These are phyloP conservation scores for Cadophora sp. DNA, from an alignment of 2,329 filamentous ascomycete genomes.

Conservation along the genomic window DNA sequence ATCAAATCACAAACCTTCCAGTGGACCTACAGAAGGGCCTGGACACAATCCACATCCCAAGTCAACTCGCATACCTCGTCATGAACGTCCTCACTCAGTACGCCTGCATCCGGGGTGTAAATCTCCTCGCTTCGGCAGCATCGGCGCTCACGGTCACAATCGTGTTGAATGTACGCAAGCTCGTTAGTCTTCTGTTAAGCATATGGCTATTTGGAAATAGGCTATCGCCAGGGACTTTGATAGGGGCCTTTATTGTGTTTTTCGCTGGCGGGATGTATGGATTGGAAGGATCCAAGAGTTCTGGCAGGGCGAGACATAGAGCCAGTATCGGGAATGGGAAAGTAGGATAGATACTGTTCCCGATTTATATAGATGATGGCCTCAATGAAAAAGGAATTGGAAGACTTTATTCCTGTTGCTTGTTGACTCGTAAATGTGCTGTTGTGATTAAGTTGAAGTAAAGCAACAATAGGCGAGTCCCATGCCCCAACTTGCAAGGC, in stretches of 20 bases:
- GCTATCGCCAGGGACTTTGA: slow-evolving; percentile 75
- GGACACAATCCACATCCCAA: slow-evolving; percentile 59
- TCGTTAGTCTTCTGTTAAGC: slow-evolving; percentile 88
- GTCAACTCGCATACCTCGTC: slow-evolving; percentile 73
- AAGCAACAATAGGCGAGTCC: slow-evolving; percentile 21
- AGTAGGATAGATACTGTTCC: slow-evolving; percentile 35
- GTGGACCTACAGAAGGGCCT: slow-evolving; percentile 48
- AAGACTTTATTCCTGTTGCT: background rate
- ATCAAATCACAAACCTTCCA: slow-evolving; percentile 45
- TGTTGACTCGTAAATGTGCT: background rate
- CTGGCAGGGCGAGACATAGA: slow-evolving; percentile 45
- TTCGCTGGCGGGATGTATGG: slow-evolving; percentile 90
- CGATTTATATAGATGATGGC: slow-evolving; percentile 12
- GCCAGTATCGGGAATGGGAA: slow-evolving; percentile 41
- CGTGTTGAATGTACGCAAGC: slow-evolving; percentile 92
- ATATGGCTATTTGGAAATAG: slow-evolving; percentile 94
- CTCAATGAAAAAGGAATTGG: slow-evolving; percentile 17
- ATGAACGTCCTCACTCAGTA: slow-evolving; percentile 91
- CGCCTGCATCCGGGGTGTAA: slow-evolving; percentile 93
- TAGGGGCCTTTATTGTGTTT: slow-evolving; percentile 88
- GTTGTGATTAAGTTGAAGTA: background rate
- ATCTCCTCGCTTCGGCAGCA: slow-evolving; percentile 86
- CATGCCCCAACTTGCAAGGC: background rate
- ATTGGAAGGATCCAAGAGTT: slow-evolving; percentile 61
- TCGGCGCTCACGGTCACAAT: slow-evolving; percentile 96